Percentiles rank a stretch among this genome's conserved stretches.
phyloP scores from a whole-genome alignment of 192 early-diverging fungal genomes.

The Blastocladiella britannica region DNA sequence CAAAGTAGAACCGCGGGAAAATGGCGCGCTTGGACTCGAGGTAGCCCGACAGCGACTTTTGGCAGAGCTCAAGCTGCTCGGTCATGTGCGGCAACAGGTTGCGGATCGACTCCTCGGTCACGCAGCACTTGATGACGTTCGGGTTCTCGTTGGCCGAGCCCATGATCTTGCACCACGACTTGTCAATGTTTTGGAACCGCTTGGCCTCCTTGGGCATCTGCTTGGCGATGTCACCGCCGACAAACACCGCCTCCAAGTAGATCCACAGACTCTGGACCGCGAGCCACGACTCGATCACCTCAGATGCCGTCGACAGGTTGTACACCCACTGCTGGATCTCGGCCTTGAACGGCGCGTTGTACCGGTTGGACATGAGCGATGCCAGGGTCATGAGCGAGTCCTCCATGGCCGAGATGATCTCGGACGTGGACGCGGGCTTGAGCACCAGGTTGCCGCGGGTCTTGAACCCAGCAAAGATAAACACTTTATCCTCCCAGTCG shows the following conservation, averaged over 20 bases:
- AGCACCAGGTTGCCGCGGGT: slow-evolving; percentile 79
- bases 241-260: slow-evolving; percentile 96
- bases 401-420: slow-evolving; percentile 82
- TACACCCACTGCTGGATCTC: slow-evolving; percentile 88
- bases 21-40: slow-evolving; percentile 85
- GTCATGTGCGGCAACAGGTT: slow-evolving; percentile 84
- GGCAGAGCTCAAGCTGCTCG: slow-evolving; percentile 80
- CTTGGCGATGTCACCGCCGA: slow-evolving; percentile 89
- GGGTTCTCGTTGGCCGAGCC: slow-evolving; percentile 97
- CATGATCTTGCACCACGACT: slow-evolving; percentile 93
- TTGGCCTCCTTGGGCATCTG: slow-evolving; percentile 82
- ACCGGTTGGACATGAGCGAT: slow-evolving; percentile 92
- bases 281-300: slow-evolving; percentile 97
- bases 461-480: slow-evolving; percentile 72
- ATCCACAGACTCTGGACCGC: slow-evolving; percentile 99
- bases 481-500: slow-evolving; percentile 98
- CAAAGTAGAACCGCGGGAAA: slow-evolving; percentile 99
- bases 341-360: slow-evolving; percentile 95
- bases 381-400: slow-evolving; percentile 86
- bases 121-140: slow-evolving; percentile 70
- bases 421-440: slow-evolving; percentile 96
- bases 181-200: slow-evolving; percentile 90
- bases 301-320: slow-evolving; percentile 79
- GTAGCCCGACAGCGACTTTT: slow-evolving; percentile 96
- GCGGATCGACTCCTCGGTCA: slow-evolving; percentile 78